Base-by-base conservation (phyloP, 2,329 filamentous ascomycete species). In the Claviceps purpurea region DNA sequence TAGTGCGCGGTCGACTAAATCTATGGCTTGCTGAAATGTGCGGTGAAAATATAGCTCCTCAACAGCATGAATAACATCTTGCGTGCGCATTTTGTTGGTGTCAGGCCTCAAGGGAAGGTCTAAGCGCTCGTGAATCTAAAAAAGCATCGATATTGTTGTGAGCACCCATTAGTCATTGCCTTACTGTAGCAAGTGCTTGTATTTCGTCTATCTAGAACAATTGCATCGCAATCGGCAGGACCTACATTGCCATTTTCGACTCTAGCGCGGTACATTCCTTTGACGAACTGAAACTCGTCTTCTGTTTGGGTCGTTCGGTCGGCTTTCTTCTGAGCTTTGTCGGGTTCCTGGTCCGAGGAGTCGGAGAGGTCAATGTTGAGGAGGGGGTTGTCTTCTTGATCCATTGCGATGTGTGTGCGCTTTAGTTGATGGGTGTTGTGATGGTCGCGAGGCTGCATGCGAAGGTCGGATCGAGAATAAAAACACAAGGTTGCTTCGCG, bases 31-130 rank as follows among this genome's bases (percentile, higher is more conserved):
- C 1, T 62, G 61, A 53, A 70, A 80, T 38, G 70, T 64, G 5
- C 68, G 63, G 56, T 74, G 74, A 60, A 77, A 80, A 58, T 80
- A 80, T 45, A 80, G 66, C 62, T 81, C 77, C 59, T 80, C 77
- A 7, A 76, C 73, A 0, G 77, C 77, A 58, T 80, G 76, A 20
- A 79, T 54, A 10, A 76, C 57, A n/a, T 74, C 69, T 56, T 79
- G 75, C 1, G 69, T 65, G 38, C 72, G 67, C 43, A 69, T 70
- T 58, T 79, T 81, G 37, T 67, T 64, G 4, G 70, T 60, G 4
- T 50, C 58, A 10, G 59, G 55, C 2, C 56, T 56, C 11, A 76
- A 56, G 0, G 76, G 75, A 2, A 77, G 57, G 5, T 60, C 54
- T 39, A 77, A 62, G 0, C 62, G 65, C 44, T 71, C 64, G 60